Base-by-base conservation (phyloP, 495 filamentous ascomycete genomes). In the Daldinia vernicosa region DNA sequence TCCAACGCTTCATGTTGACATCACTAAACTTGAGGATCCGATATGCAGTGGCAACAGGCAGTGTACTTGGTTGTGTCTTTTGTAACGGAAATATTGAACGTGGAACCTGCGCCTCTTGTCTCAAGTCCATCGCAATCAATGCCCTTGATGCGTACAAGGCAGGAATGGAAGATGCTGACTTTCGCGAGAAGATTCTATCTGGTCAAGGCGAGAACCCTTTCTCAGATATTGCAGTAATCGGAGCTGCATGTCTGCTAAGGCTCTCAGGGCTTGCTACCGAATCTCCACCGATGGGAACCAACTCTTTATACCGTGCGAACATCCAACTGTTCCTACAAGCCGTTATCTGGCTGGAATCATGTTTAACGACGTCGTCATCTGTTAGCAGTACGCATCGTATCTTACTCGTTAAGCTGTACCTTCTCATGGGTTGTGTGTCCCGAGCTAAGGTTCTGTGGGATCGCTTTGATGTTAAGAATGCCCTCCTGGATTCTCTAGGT, bases 401-500 rank as follows among this genome's bases (percentile, higher is more conserved):
- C 8, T 60, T 87, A 12, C 77, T 88, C 1, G 71, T 80, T 9
- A 79, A 84, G 66, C 70, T 87, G 19, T 85, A 85, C 66, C 64
- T 84, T 30, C 55, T 81, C 27, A 77, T 84, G 66, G 79, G 86
- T 45, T 81, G 81, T 47, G 75, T 80, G 17, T 76, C 80, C 5
- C 74, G 75, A 60, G 80, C 84, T 37, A 60, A 77, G 63, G 69
- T 78, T 35, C 65, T 84, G n/a, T 86, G 84, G 79, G 67, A 75
- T 11, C 71, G 76, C 0, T 77, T 85, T 19, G 79, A 77, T 17
- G 75, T 86, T 12, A 88, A 88, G 74, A 79, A 84, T 24, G 81
- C 81, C 0, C 82, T 86, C 28, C 77, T 82, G 7, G 85, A 86
- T 56, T 80, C 84, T 1, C 70, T 88, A 28, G 81, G 79, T 6